Evolutionary conservation across 164 flowering plant genomes (phyloP).

Genomic region (Aristolochia fimbriata): DNA sequence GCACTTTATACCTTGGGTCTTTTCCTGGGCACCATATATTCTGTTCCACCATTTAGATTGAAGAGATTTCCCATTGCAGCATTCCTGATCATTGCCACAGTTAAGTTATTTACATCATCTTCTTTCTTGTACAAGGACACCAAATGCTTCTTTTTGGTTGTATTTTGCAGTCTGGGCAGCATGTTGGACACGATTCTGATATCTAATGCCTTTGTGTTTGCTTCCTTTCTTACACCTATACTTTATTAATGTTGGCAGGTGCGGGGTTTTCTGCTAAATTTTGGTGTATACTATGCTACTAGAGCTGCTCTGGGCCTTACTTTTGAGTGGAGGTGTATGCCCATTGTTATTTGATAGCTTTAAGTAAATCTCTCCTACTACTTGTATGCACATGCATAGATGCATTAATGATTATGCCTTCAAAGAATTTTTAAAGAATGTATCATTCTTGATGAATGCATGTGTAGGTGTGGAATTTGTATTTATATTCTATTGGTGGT

Average conservation of each 20-base stretch:
- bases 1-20: constrained; percentile 88
- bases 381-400: background rate
- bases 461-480: background rate
- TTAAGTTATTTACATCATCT: background rate
- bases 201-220: background rate
- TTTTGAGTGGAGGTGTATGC: constrained; percentile 83
- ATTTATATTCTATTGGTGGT: background rate
- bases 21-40: constrained; percentile 90
- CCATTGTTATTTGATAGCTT: background rate
- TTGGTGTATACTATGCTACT: constrained; percentile 95
- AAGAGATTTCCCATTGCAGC: constrained; percentile 91
- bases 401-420: background rate
- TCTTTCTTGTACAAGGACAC: background rate
- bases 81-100: constrained; percentile 93
- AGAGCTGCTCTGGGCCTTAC: constrained; percentile 86
- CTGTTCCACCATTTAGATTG: constrained; percentile 96
- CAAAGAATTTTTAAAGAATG: background rate
- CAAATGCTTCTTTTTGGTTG: too few relatives aligned
- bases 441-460: background rate
- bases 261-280: constrained; percentile 96
- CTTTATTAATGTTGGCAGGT: constrained; percentile 43
- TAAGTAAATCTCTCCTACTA: background rate
- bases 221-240: background rate
- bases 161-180: too few relatives aligned
- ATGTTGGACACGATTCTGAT: background rate